These are phyloP conservation scores for Aureobasidium namibiae DNA, from an alignment of 2,329 filamentous ascomycete species.

Conservation along the genomic window DNA sequence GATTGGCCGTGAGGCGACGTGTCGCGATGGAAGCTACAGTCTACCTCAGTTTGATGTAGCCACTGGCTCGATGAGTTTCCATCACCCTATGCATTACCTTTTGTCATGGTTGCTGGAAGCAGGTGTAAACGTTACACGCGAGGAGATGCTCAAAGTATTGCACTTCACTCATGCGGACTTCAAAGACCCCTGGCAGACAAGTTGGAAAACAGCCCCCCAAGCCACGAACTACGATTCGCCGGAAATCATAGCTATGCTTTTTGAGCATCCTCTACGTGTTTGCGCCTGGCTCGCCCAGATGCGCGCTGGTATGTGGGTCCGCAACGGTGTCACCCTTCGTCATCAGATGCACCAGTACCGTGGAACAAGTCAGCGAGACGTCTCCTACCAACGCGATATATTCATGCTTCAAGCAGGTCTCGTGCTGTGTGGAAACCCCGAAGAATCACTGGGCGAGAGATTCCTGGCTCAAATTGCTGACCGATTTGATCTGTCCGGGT, in stretches of 20 bases:
- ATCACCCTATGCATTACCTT: conserved; percentile 92
- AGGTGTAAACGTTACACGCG: conserved; percentile 63
- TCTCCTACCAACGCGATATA: conserved; percentile 89
- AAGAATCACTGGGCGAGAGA: conserved; percentile 33
- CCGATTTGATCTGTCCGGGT: conserved; percentile 78
- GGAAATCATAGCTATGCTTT: conserved; percentile 42
- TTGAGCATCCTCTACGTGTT: conserved; percentile 87
- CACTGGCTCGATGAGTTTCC: conserved; percentile 87
- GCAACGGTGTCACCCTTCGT: conserved; percentile 89
- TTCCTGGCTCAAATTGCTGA: conserved; percentile 87
- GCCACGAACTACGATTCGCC: background rate
- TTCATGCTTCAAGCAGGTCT: conserved; percentile 88
- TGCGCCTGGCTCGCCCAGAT: conserved; percentile 97
- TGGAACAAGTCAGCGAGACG: conserved; percentile 79
- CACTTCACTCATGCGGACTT: conserved; percentile 66
- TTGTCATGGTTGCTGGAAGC: conserved; percentile 93
- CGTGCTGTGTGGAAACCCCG: conserved; percentile 73
- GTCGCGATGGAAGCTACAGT: conserved; percentile 34
- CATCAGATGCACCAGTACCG: conserved; percentile 94
- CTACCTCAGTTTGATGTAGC: conserved; percentile 86
- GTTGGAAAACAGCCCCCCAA: conserved; percentile 2
- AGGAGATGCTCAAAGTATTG: conserved; percentile 60
- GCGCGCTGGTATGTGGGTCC: conserved; percentile 97
- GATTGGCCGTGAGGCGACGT: conserved; percentile 6
- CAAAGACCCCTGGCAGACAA: conserved; percentile 32